These are phyloP conservation scores for Pythium insidiosum DNA, from an alignment of 352 stramenopile genomes.

Conservation along the genomic window DNA sequence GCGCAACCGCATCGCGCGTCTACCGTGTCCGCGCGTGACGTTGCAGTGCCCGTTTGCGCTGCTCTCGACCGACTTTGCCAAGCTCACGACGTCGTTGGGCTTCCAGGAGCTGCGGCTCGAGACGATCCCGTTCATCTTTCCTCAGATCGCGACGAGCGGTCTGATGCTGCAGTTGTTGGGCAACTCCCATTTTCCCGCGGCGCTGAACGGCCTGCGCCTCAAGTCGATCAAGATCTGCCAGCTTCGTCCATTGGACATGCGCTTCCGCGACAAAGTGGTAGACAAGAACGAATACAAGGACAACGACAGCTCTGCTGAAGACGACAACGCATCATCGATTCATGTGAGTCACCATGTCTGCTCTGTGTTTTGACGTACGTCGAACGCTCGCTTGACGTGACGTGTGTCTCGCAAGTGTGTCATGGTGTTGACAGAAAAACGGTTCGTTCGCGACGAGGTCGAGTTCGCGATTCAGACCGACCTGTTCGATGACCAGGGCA, in stretches of 20 bases:
- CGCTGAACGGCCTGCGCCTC: constrained; percentile 33
- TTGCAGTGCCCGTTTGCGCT: constrained; percentile 65
- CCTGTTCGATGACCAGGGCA: constrained; percentile 58
- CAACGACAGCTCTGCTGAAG: constrained; percentile 1
- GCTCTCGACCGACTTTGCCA: constrained; percentile 68
- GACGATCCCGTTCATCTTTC: constrained; percentile 69
- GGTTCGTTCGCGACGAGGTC: constrained; percentile 54
- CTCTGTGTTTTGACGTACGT: constrained; percentile 1
- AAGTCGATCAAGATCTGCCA: constrained; percentile 77
- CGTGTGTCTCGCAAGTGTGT: constrained; percentile 30
- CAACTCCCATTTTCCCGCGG: constrained; percentile 75
- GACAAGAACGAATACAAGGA: not conserved
- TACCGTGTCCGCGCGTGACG: constrained; percentile 63
- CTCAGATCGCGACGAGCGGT: constrained; percentile 50
- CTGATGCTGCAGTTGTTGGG: constrained; percentile 71
- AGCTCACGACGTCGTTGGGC: constrained; percentile 70
- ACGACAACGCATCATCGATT: constrained; percentile 10
- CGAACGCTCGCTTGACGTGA: not conserved
- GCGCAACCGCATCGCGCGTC: constrained; percentile 37
- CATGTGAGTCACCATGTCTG: constrained; percentile 18
- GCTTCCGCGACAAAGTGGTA: constrained; percentile 25
- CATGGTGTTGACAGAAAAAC: constrained; percentile 73
- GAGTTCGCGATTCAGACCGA: constrained; percentile 76
- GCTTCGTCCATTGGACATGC: constrained; percentile 61
- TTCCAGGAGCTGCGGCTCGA: constrained; percentile 56